Evolutionary conservation across 1,139 yeast species (phyloP), one percentile per base, ranked within the genome.

Genomic region (Blastobotrys indianensis): DNA sequence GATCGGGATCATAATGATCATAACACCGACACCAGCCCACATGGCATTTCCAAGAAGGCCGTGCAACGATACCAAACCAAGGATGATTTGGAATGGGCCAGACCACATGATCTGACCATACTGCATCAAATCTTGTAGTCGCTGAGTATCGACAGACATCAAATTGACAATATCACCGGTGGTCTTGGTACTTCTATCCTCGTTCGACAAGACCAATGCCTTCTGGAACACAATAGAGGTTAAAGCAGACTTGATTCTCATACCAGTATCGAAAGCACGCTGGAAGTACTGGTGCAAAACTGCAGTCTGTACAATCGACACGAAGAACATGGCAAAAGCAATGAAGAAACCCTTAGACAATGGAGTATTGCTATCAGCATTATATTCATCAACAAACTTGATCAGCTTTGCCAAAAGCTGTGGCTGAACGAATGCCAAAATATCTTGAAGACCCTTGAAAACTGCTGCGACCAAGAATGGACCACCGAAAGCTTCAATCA

Each of bases 151-250:
- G 42, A 92, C 97, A 44, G 97, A 84, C 97, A 90, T 90, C 60
- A 92, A 74, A 60, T 94, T 92, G 46, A 92, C 98, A 59, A 94
- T 87, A 63, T 94, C 98, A 63, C 98, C 98, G n/a, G 96, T 87
- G 25, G 87, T 78, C 43, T 87, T 80, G 45, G 77, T 73, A 47
- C 79, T 83, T 47, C 86, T 81, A 7, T 95, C 84, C 60, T 92
- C 97, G 57, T 81, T 85, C 2, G 96, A 86, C 50, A 94, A 73
- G 7, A 77, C 78, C 52, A 94, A 70, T 0, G 97, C 74, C 64
- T 92, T 92, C 56, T 81, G 74, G 66, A 88, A 94, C 49, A 92
- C 79, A 15, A 85, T 74, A 1, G 94, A 75, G 1, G 85, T 85
- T 57, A 92, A 72, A 0, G 94, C 76, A 25, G 95, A 78, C 63